Percentiles rank a stretch among this genome's conserved stretches.
Conservation (phyloP, 768 basidiomycete species). For the Mycena vulgaris region DNA sequence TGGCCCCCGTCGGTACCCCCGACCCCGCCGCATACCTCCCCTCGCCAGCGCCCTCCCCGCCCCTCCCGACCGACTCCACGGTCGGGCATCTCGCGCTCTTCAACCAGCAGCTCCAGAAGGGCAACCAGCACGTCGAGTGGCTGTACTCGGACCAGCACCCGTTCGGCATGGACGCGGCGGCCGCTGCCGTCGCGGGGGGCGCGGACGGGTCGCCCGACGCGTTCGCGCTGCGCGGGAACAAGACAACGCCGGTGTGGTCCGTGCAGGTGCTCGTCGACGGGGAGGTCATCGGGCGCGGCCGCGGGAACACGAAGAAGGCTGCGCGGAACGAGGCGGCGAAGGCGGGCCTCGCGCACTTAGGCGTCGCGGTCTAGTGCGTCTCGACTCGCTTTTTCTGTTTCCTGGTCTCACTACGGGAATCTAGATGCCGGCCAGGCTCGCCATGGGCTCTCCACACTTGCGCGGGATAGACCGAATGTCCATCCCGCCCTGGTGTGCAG, state of each 20-base stretch:
- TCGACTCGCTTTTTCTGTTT: neutral
- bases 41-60: constrained; percentile 37
- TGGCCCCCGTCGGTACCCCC: constrained; percentile 60
- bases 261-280: constrained; percentile 77
- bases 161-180: constrained; percentile 15
- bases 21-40: constrained; percentile 27
- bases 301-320: constrained; percentile 83
- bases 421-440: constrained; percentile 46
- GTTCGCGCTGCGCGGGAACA: constrained; percentile 45
- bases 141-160: constrained; percentile 64
- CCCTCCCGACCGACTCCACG: constrained; percentile 44
- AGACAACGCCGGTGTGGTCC: constrained; percentile 84
- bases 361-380: constrained; percentile 68
- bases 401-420: neutral
- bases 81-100: constrained; percentile 83
- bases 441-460: constrained; percentile 72
- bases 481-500: constrained; percentile 76
- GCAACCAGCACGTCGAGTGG: constrained; percentile 76
- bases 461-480: constrained; percentile 58
- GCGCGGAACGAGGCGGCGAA: constrained; percentile 89
- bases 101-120: constrained; percentile 82
- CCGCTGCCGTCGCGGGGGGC: too few relatives aligned
- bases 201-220: neutral
- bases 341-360: constrained; percentile 73
- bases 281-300: constrained; percentile 71